Percentiles rank a stretch among this genome's conserved stretches.
Evolutionary conservation across 257 asterid species (phyloP).

Genomic region (Linaria vulgaris): DNA sequence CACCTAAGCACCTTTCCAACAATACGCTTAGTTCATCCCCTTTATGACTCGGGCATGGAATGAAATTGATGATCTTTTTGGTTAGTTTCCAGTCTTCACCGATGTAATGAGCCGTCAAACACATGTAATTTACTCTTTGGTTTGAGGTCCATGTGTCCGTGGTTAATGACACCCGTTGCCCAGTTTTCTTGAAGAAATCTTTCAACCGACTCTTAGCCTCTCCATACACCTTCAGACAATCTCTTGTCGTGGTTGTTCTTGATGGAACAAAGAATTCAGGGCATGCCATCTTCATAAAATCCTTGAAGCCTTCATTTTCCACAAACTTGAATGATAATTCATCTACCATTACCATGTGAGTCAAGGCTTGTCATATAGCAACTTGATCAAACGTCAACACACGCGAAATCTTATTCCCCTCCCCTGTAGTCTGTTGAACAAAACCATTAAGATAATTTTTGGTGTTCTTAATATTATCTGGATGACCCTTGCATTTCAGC

Average conservation of each 20-base stretch:
- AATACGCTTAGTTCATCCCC: not conserved
- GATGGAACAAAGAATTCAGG: no score
- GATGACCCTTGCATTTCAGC: no score
- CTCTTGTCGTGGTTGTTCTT: not conserved
- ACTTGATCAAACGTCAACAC: no score
- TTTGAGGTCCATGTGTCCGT: constrained; percentile 19
- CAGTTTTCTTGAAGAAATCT: not conserved
- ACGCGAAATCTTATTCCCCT: no score
- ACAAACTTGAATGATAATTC: not conserved
- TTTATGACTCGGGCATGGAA: constrained; percentile 14
- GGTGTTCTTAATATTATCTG: no score
- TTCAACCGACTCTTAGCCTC: not conserved
- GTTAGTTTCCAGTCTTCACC: constrained; percentile 3
- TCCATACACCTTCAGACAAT: no score
- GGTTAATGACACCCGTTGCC: not conserved
- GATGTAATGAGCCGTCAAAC: constrained; percentile 3
- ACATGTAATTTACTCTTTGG: constrained; percentile 6
- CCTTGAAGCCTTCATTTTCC: no score
- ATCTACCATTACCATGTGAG: not conserved
- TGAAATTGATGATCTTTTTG: not conserved
- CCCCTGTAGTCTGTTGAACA: no score
- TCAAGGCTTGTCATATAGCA: not conserved
- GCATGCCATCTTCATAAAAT: no score
- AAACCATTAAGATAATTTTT: no score
- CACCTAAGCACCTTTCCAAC: not conserved